Conservation (phyloP, 805 yeast species). For the Saccharomycopsis sp. region DNA sequence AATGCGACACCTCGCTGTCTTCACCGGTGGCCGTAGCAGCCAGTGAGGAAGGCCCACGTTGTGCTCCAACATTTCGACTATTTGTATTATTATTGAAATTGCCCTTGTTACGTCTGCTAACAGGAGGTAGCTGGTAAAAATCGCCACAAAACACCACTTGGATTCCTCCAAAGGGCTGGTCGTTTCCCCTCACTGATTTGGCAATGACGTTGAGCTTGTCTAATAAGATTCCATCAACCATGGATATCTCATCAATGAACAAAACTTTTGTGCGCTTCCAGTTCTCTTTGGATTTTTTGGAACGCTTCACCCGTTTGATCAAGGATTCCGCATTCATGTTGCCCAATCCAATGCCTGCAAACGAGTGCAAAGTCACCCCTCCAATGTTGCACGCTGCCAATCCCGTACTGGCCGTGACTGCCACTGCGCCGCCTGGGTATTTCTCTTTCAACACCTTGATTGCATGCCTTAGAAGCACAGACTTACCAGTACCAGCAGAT, state of each 20-base stretch:
- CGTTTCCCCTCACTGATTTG: conserved; percentile 35
- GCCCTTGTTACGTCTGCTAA: conserved; percentile 30
- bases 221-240: conserved; percentile 64
- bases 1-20: conserved; percentile 29
- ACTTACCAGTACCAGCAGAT: conserved; percentile 97
- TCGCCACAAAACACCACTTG: conserved; percentile 74
- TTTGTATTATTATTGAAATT: too few relatives aligned
- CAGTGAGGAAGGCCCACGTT: conserved; percentile 27
- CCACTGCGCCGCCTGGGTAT: conserved; percentile 45
- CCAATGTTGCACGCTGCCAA: conserved; percentile 77
- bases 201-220: conserved; percentile 59
- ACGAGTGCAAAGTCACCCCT: conserved; percentile 69
- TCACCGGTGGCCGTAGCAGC: conserved; percentile 17
- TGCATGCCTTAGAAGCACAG: conserved; percentile 63
- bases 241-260: conserved; percentile 70
- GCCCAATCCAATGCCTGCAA: conserved; percentile 72
- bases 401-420: conserved; percentile 80
- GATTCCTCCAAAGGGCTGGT: conserved; percentile 69
- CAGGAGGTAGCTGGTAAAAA: conserved; percentile 78
- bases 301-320: conserved; percentile 43
- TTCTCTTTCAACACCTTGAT: conserved; percentile 43
- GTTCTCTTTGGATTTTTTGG: conserved; percentile 38
- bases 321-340: conserved; percentile 40
- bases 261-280: conserved; percentile 54
- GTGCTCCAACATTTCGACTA: too few relatives aligned